Base-by-base conservation (phyloP, 768 basidiomycete genomes). In the Xerocomellus chrysenteron region DNA sequence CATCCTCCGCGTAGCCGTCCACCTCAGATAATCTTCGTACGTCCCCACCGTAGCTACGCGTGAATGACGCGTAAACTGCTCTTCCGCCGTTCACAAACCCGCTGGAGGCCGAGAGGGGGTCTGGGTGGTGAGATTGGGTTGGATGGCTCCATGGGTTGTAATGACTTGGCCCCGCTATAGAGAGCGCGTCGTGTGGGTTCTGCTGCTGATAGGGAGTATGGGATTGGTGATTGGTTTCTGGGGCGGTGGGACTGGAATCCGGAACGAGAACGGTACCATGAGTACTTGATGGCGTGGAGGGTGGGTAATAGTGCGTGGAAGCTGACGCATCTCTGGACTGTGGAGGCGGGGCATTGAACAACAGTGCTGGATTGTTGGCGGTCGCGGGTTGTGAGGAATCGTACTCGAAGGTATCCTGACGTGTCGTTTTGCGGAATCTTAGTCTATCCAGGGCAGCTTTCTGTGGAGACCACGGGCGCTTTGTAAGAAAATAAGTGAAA, bases 301-400 rank as follows among this genome's bases (percentile, higher is more conserved):
- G 78, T 64, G 75, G 80, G 80, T 80, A 84, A 69, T 66, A 88
- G 56, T 82, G 83, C 54, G 86, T 84, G 71, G 80, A 66, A 39
- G 82, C 72, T n/a, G 86, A 87, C 43, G 81, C 88, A 76, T 92
- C 90, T 64, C 89, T 82, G 57, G 88, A 88, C 75, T 92, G 90
- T 37, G 80, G 45, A 9, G 86, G 86, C 56, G 79, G 84, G 14
- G 62, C 56, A 37, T 43, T 59, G 41, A 65, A 64, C 52, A 66
- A 46, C 40, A 62, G 61, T 33, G 83, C 71, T 30, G 85, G 85
- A 47, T 79, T 85, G 75, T 89, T 87, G 63, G 83, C 76, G 55
- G 84, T 82, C 69, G 86, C 84, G 21, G 81, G 54, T 5, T 82
- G 85, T 56, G 80, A 80, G 19, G 68, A 60, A 50, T 59, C 65